Percentiles rank a stretch among this genome's conserved stretches.
These are phyloP conservation scores for Asterella californica DNA, from an alignment of 225 moss, liverwort and hornwort genomes.

Conservation along the genomic window DNA sequence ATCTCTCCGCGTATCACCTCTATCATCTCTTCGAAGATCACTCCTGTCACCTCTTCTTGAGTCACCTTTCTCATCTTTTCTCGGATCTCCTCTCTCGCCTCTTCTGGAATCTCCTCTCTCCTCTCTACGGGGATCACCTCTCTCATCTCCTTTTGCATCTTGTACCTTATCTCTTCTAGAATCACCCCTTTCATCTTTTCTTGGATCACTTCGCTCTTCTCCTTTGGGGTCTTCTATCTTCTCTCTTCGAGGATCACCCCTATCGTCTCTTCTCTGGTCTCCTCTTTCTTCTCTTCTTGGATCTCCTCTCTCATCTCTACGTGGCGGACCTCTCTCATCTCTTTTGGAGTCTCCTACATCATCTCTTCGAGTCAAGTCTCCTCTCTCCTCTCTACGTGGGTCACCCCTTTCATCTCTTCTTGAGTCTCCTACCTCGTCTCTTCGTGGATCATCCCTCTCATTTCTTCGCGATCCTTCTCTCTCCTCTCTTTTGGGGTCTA, in stretches of 20 bases:
- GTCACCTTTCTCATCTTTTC: neutral
- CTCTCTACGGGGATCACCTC: neutral
- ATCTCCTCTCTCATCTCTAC: neutral
- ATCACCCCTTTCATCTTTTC: neutral
- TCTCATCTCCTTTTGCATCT: neutral
- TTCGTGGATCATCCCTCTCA: neutral
- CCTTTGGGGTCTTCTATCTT: neutral
- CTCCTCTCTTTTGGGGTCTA: too few relatives aligned
- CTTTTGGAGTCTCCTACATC: too few relatives aligned
- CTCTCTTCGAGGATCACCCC: too few relatives aligned
- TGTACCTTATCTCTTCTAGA: neutral
- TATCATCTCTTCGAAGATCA: neutral
- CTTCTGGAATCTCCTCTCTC: neutral
- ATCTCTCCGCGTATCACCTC: neutral
- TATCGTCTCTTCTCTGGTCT: neutral
- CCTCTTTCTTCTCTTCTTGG: neutral
- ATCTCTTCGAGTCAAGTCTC: too few relatives aligned
- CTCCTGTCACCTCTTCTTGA: neutral
- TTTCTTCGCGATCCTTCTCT: too few relatives aligned
- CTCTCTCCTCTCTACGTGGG: neutral
- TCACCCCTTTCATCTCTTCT: neutral
- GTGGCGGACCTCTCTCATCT: neutral
- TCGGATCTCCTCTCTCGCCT: neutral
- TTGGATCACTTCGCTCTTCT: neutral
- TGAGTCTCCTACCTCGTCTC: neutral